phyloP scores from a whole-genome alignment of 169 alveolate genomes.

The Eimeria zaria region DNA sequence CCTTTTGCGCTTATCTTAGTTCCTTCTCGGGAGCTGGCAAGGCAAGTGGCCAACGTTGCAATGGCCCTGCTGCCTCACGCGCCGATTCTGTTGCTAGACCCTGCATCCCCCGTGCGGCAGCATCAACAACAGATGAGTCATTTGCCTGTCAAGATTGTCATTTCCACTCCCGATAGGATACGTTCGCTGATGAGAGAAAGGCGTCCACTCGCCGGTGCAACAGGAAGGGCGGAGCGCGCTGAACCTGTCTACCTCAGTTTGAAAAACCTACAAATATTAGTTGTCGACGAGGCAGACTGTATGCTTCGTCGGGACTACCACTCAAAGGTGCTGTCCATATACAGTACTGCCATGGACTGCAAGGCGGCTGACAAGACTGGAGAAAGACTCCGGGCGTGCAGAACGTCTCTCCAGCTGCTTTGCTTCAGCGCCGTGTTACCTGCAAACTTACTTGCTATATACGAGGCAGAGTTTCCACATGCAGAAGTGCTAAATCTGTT shows the following conservation, averaged over 20 bases:
- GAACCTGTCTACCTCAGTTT: constrained; percentile 10
- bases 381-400: neutral
- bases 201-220: neutral
- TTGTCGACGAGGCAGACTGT: constrained; percentile 80
- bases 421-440: constrained; percentile 66
- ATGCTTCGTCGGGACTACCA: constrained; percentile 79
- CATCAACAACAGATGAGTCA: constrained; percentile 34
- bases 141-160: neutral
- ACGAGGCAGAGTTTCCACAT: constrained; percentile 40
- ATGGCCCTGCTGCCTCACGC: constrained; percentile 70
- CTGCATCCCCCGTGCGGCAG: constrained; percentile 56
- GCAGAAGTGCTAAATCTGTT: constrained; percentile 43
- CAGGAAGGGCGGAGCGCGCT: neutral
- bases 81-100: constrained; percentile 63
- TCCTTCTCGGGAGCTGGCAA: constrained; percentile 77
- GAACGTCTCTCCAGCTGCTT: constrained; percentile 9
- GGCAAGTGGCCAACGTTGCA: constrained; percentile 64
- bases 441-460: neutral
- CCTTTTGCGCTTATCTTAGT: constrained; percentile 42
- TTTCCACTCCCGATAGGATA: constrained; percentile 37
- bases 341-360: constrained; percentile 7
- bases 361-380: neutral
- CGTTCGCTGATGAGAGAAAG: constrained; percentile 5
- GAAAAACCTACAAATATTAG: constrained; percentile 23
- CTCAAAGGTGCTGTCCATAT: constrained; percentile 38